Evolutionary conservation across 306 rosid genomes (phyloP).

Genomic region (Carpinus viminea): DNA sequence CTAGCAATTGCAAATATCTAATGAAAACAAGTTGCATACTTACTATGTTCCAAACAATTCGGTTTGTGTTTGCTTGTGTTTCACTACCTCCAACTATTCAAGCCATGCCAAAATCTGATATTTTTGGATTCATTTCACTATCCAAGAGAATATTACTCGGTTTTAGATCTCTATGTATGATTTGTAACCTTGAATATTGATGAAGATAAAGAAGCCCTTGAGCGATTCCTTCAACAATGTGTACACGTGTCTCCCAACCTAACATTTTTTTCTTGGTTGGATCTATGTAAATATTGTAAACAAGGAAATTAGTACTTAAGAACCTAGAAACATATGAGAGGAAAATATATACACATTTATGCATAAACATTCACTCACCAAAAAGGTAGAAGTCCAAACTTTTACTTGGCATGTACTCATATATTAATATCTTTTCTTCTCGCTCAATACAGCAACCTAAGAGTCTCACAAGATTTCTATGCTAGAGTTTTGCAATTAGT

Average conservation of each 20-base stretch:
- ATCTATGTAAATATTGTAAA: not conserved
- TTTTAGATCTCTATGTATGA: not conserved
- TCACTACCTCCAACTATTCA: not conserved
- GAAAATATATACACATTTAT: no score
- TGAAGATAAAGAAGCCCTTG: not conserved
- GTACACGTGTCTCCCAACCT: not conserved
- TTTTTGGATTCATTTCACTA: not conserved
- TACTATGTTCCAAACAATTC: not conserved
- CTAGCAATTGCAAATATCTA: not conserved
- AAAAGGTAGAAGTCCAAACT: not conserved
- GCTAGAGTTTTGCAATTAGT: not conserved
- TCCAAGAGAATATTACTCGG: not conserved
- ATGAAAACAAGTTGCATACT: not conserved
- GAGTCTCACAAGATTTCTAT: not conserved
- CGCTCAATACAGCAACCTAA: not conserved
- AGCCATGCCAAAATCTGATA: not conserved
- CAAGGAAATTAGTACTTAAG: not conserved
- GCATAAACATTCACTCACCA: not conserved
- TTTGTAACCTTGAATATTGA: not conserved
- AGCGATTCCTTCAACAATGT: not conserved
- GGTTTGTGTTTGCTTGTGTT: not conserved
- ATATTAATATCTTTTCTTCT: not conserved
- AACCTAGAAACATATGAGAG: not conserved
- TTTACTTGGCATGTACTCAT: not conserved
- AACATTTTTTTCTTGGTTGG: not conserved